Conservation (phyloP, 345 rosid species). For the Punica granatum region DNA sequence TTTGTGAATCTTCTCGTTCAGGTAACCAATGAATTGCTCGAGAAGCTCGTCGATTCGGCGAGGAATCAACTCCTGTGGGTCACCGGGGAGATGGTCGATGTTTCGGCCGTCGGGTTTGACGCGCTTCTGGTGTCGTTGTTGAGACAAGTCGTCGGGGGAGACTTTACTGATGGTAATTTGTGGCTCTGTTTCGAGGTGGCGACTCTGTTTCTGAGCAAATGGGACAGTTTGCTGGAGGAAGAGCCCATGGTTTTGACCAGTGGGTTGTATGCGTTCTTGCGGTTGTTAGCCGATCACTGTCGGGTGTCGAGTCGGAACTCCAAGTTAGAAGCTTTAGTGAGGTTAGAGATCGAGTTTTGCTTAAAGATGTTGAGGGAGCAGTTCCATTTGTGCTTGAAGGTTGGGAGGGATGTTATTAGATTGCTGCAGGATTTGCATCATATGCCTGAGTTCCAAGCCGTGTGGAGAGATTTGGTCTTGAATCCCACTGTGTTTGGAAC, state of each 20-base stretch:
- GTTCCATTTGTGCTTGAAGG: constrained; percentile 44
- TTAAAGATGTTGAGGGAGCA: constrained; percentile 70
- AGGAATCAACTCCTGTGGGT: constrained; percentile 60
- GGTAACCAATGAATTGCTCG: constrained; percentile 45
- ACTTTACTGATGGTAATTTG: constrained; percentile 55
- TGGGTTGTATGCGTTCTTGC: constrained; percentile 60
- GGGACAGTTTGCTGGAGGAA: constrained; percentile 54
- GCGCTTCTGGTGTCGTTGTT: constrained; percentile 43
- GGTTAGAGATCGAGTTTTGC: constrained; percentile 59
- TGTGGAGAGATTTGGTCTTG: constrained; percentile 56
- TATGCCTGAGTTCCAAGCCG: constrained; percentile 47
- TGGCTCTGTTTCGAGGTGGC: constrained; percentile 74
- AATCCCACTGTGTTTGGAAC: constrained; percentile 35
- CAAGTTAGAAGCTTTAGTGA: constrained; percentile 39
- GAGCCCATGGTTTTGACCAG: constrained; percentile 43
- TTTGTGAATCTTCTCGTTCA: constrained; percentile 38
- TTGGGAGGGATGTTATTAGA: constrained; percentile 70
- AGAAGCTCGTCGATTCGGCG: constrained; percentile 45
- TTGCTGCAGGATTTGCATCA: constrained; percentile 72
- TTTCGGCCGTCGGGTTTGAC: constrained; percentile 48
- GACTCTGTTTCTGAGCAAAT: constrained; percentile 34
- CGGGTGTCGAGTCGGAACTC: constrained; percentile 16
- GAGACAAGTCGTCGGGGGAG: constrained; percentile 65
- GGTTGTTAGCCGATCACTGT: constrained; percentile 69
- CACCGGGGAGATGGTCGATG: constrained; percentile 54